Base-by-base conservation (phyloP, 208 protist species). In the Acanthamoeba triangularis region DNA sequence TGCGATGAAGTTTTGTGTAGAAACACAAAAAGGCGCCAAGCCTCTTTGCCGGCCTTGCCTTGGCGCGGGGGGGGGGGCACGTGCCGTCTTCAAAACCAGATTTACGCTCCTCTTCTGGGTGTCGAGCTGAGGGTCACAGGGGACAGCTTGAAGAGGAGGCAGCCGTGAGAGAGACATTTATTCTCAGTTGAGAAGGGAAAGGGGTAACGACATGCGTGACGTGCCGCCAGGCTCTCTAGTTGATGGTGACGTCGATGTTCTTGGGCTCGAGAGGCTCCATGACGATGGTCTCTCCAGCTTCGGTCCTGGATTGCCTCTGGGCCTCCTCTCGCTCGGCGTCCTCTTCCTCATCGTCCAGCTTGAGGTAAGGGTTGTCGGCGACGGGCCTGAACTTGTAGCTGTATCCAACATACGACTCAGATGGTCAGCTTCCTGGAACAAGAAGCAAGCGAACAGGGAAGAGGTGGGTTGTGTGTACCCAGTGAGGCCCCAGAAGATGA, bases 361-460 rank as follows among this genome's bases (percentile, higher is more conserved):
- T 63, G 35, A 91, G 52, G 47, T 63, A 91, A 7, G 84, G 84
- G 41, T 91, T 91, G 52, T 91, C 84, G 1, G 84, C 35, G 18
- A 91, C 52, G 16, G 84, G 84, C 30, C 84, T 30, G 52, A 91
- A 91, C 54, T 72, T 61, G 84, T 91, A 91, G 18, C 84, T 91
- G 52, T 61, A 67, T n/a, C n/a, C 13, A 56, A n/a, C n/a, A n/a
- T n/a, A n/a, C n/a, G 61, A 33, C 23, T 16, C 23, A 11, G 23
- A 4, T n/a, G 80, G 30, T 18, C 3, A 37, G 30, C 30, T 76
- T 14, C 0, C 23, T n/a, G 41, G 18, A 91, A 44, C 8, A 69
- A 91, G 14, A 67, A 25, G 25, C 14, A 30, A 67, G 18, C 18
- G 84, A 28, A 35, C 11, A 69, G 35, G 41, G 11, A 28, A 41